Base-by-base conservation (phyloP, 2,329 filamentous ascomycete genomes). In the Phialocephala sp. region DNA sequence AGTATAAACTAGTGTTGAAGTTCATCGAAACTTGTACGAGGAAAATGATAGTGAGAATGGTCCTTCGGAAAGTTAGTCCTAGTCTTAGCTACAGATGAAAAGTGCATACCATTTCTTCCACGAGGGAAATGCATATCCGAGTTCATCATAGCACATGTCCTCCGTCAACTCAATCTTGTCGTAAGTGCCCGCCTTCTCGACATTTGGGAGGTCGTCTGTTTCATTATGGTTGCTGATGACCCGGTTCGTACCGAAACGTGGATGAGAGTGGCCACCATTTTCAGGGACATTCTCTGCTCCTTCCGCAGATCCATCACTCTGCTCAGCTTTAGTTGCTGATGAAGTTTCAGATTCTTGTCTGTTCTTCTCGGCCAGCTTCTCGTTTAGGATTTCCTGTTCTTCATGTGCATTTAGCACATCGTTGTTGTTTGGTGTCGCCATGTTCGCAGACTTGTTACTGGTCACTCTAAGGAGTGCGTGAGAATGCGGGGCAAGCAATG, bases 21-120 rank as follows among this genome's bases (percentile, higher is more conserved):
- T 92, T 92, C 89, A 92, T 92, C 3, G 89, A 91, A 1, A 88
- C 85, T 75, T 92, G 90, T 4, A 92, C 89, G 71, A 89, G 80
- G 80, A 91, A 91, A 76, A 92, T 90, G 75, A 91, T 83, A n/a
- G 83, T 84, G 63, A 92, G 84, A 72, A 92, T 90, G 73, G 81
- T 86, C 73, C 68, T 70, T 27, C 3, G 39, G 41, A 60, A 3
- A 37, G 59, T 59, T 15, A 37, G 58, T 36, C 35, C 24, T 35
- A 22, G 8, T 22, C 27, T 24, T 45, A 12, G 12, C 9, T 36
- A 6, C 54, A 35, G n/a, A 15, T 9, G 32, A 35, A 41, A 58
- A 43, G 12, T 24, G 27, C 62, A 54, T 59, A 66, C 89, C 90
- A 92, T 79, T 92, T 92, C 79, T 87, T 89, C 79, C 79, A 83